Percentiles rank a stretch among this genome's conserved stretches.
Conservation (phyloP, 257 asterid species). For the Ilex aquifolium region DNA sequence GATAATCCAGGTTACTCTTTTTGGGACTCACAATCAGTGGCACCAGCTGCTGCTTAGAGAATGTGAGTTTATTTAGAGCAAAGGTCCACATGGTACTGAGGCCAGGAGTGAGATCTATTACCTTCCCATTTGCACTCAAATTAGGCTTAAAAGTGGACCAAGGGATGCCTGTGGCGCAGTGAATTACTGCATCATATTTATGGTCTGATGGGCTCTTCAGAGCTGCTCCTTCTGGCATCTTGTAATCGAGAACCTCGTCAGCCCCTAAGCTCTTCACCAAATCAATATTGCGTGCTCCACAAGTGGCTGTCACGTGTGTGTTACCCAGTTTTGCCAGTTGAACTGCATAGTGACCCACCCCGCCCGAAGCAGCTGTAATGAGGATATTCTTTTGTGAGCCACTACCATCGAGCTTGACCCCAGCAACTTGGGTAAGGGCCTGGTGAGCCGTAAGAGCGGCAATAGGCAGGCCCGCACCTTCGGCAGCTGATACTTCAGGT, state of each 20-base stretch:
- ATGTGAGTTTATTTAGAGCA: constrained; percentile 34
- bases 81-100: constrained; percentile 31
- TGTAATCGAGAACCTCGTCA: constrained; percentile 74
- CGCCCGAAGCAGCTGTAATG: constrained; percentile 69
- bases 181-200: constrained; percentile 62
- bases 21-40: constrained; percentile 28
- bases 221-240: constrained; percentile 50
- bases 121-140: constrained; percentile 37
- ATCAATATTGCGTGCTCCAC: constrained; percentile 68
- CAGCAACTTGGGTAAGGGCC: constrained; percentile 40
- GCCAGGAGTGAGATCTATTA: constrained; percentile 52
- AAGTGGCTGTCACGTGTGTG: constrained; percentile 67
- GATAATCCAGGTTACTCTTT: constrained; percentile 24
- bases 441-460: constrained; percentile 55
- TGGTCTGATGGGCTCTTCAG: constrained; percentile 58
- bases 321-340: constrained; percentile 73
- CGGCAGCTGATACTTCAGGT: constrained; percentile 46
- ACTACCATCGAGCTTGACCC: constrained; percentile 36
- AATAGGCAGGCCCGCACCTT: constrained; percentile 49
- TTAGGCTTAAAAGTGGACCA: constrained; percentile 61
- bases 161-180: constrained; percentile 35
- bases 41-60: constrained; percentile 41
- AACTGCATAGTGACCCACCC: constrained; percentile 70
- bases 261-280: constrained; percentile 64
- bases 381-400: constrained; percentile 49